phyloP scores from a whole-genome alignment of 495 filamentous ascomycete species.

The Physcia stellaris region DNA sequence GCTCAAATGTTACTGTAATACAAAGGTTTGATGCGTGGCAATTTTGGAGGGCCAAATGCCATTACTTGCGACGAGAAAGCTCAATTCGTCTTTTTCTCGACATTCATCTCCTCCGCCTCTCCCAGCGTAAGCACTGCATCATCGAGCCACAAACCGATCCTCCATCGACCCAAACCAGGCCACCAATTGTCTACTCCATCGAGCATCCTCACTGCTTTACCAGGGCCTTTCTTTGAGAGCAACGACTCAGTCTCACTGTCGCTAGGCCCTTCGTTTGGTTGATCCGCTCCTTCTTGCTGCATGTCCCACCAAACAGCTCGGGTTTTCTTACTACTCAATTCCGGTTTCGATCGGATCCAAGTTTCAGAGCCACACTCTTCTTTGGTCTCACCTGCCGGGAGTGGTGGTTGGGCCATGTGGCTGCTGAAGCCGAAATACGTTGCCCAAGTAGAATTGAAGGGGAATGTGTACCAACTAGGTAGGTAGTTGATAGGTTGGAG shows the following conservation, averaged over 20 bases:
- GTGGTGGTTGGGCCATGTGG: conserved; percentile 28
- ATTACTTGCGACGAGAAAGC: too few relatives aligned
- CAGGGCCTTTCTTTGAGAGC: conserved; percentile 8
- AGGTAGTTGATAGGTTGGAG: conserved; percentile 26
- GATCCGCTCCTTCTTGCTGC: conserved; percentile 16
- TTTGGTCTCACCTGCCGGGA: conserved; percentile 22
- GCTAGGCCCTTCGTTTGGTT: conserved; percentile 6
- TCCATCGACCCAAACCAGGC: conserved; percentile 31
- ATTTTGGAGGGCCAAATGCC: too few relatives aligned
- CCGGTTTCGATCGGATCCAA: conserved; percentile 20
- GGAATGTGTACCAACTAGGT: conserved; percentile 26
- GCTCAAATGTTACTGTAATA: too few relatives aligned
- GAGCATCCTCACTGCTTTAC: too few relatives aligned
- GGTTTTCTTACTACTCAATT: conserved; percentile 13
- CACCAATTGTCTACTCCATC: conserved; percentile 25
- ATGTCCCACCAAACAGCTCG: conserved; percentile 27
- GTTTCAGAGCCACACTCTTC: conserved; percentile 21
- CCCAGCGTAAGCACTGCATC: conserved; percentile 25
- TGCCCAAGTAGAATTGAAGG: conserved; percentile 22
- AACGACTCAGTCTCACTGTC: conserved; percentile 8
- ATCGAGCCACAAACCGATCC: conserved; percentile 28
- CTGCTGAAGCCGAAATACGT: conserved; percentile 22
- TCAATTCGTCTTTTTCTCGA: too few relatives aligned
- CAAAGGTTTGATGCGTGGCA: too few relatives aligned
- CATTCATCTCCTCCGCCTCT: conserved; percentile 13